These are phyloP conservation scores for Tolypocladium tropicale DNA, from an alignment of 2,329 filamentous ascomycete species.

Conservation along the genomic window DNA sequence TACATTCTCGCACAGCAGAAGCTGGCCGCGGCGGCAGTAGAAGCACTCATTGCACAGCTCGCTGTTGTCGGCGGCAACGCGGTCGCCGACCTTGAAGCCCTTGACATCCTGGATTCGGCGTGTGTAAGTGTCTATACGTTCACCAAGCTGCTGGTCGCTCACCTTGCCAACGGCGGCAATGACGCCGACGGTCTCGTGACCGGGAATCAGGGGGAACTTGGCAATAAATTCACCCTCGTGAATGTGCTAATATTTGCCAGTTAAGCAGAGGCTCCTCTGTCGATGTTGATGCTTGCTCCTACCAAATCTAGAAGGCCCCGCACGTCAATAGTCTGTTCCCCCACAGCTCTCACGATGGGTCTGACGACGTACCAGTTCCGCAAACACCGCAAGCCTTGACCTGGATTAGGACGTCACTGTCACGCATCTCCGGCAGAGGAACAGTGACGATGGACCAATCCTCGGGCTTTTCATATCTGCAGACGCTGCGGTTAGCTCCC, in stretches of 20 bases:
- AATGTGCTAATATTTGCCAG: slow-evolving; percentile 32
- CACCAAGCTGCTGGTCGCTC: background rate
- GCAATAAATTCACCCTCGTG: slow-evolving; percentile 59
- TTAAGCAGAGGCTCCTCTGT: background rate
- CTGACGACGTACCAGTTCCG: slow-evolving; percentile 36
- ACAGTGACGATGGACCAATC: slow-evolving; percentile 51
- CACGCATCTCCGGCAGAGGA: slow-evolving; percentile 48
- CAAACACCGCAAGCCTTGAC: slow-evolving; percentile 59
- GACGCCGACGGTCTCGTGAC: slow-evolving; percentile 58
- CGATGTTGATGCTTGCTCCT: slow-evolving; percentile 11
- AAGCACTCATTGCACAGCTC: slow-evolving; percentile 63
- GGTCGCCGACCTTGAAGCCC: slow-evolving; percentile 50
- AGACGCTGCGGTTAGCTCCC: slow-evolving; percentile 1
- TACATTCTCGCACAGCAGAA: slow-evolving; percentile 55
- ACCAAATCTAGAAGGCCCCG: slow-evolving; percentile 27
- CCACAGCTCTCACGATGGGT: background rate
- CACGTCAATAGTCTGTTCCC: background rate
- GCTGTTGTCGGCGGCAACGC: slow-evolving; percentile 53
- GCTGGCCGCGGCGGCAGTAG: slow-evolving; percentile 60
- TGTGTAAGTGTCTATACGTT: background rate
- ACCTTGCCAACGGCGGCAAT: slow-evolving; percentile 45
- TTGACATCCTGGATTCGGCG: slow-evolving; percentile 36
- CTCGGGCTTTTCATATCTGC: slow-evolving; percentile 50
- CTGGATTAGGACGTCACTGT: slow-evolving; percentile 53
- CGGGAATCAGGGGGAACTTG: slow-evolving; percentile 56